phyloP scores from a whole-genome alignment of 176 grass and related monocot genomes.

The Ampelocalamus luodianensis region DNA sequence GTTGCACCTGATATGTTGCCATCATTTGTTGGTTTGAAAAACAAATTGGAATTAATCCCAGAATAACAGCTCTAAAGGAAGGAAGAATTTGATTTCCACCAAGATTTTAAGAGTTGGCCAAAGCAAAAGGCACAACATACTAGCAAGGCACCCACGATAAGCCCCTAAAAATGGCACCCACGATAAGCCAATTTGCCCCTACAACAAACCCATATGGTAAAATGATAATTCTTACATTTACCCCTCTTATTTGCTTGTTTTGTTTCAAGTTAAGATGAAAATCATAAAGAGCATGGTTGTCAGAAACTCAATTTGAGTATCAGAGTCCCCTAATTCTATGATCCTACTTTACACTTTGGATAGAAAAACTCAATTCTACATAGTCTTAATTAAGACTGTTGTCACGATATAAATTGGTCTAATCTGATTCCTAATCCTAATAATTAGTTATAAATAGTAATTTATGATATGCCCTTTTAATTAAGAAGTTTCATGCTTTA shows the following conservation, averaged over 20 bases:
- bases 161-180: not conserved
- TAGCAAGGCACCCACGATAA: not conserved
- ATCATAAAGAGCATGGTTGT: too few species aligned
- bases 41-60: not conserved
- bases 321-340: too few species aligned
- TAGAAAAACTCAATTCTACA: not conserved
- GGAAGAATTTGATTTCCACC: not conserved
- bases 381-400: not conserved
- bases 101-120: not conserved
- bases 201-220: too few species aligned
- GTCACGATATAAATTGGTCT: not conserved
- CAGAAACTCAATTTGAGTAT: too few species aligned
- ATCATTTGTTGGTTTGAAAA: not conserved
- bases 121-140: not conserved
- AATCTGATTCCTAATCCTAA: not conserved
- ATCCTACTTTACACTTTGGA: not conserved
- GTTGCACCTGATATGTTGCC: not conserved
- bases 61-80: not conserved
- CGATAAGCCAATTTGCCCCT: too few species aligned
- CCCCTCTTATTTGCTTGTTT: too few species aligned
- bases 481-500: not conserved
- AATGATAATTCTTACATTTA: too few species aligned
- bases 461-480: not conserved
- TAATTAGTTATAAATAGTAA: not conserved
- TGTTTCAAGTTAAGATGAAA: too few species aligned